Evolutionary conservation across 352 stramenopile species (phyloP).

Genomic region (Pythium dissotocum): DNA sequence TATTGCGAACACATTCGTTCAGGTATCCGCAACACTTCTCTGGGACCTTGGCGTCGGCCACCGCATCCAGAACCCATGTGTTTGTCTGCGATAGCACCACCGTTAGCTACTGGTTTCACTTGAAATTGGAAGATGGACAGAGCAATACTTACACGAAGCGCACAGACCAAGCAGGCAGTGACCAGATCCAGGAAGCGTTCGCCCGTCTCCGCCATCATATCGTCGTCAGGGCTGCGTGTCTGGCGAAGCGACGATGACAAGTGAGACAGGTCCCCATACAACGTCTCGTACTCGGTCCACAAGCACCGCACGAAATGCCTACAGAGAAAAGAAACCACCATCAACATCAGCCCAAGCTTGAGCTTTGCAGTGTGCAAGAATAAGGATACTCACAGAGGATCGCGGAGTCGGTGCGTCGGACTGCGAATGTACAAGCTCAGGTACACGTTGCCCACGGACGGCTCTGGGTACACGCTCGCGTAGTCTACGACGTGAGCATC

Average conservation of each 20-base stretch:
- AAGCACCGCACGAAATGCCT: constrained; percentile 81
- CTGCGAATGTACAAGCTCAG: constrained; percentile 92
- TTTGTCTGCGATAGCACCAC: constrained; percentile 44
- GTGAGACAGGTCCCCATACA: constrained; percentile 67
- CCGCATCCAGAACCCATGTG: constrained; percentile 53
- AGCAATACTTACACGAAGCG: constrained; percentile 52
- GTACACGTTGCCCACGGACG: constrained; percentile 89
- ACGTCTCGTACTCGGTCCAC: constrained; percentile 77
- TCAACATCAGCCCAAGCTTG: background rate
- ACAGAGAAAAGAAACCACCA: background rate
- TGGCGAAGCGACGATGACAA: constrained; percentile 62
- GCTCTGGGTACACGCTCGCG: constrained; percentile 60
- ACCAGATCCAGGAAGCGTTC: constrained; percentile 73
- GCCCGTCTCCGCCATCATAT: constrained; percentile 63
- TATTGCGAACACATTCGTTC: constrained; percentile 65
- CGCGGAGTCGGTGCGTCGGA: constrained; percentile 90
- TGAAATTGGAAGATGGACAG: no score
- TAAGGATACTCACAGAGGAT: constrained; percentile 78
- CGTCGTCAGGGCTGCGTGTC: constrained; percentile 64
- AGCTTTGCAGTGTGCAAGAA: background rate
- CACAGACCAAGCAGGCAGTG: constrained; percentile 75
- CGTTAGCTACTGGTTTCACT: no score
- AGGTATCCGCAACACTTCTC: constrained; percentile 68
- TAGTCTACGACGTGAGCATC: constrained; percentile 79
- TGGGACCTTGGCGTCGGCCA: constrained; percentile 57